Percentiles rank a stretch among this genome's conserved stretches.
phyloP scores from a whole-genome alignment of 192 early-diverging fungal genomes.

The Coemansia sp. region DNA sequence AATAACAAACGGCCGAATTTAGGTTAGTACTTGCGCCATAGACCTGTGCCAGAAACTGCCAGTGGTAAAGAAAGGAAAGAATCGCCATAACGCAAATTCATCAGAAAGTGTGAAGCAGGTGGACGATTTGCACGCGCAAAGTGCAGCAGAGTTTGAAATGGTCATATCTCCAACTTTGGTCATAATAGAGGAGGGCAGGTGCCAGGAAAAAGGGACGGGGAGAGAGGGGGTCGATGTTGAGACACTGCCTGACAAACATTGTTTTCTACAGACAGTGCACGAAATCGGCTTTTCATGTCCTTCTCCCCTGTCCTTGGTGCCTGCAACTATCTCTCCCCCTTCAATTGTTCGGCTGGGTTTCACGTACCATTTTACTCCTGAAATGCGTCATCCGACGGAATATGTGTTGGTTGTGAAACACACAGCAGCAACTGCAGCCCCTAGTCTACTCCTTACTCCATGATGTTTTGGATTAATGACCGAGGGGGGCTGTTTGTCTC shows the following conservation, averaged over 20 bases:
- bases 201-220: too few species aligned
- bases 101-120: background rate
- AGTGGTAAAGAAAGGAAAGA: too few species aligned
- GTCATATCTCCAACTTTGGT: background rate
- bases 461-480: background rate
- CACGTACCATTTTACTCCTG: background rate
- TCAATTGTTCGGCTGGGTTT: background rate
- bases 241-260: too few species aligned
- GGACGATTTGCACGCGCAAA: background rate
- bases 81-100: too few species aligned
- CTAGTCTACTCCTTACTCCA: background rate
- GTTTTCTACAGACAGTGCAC: too few species aligned
- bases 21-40: too few species aligned
- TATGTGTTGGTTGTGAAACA: background rate
- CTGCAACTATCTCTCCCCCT: background rate
- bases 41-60: background rate
- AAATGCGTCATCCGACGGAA: background rate
- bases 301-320: background rate
- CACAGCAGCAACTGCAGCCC: background rate
- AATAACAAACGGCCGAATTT: too few species aligned
- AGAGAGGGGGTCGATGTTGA: too few species aligned
- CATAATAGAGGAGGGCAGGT: background rate
- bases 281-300: background rate
- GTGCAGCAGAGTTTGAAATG: background rate
- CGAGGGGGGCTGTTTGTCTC: background rate